These are phyloP conservation scores for Calonectria multiphialidica DNA, from an alignment of 2,329 filamentous ascomycete genomes.

Conservation along the genomic window DNA sequence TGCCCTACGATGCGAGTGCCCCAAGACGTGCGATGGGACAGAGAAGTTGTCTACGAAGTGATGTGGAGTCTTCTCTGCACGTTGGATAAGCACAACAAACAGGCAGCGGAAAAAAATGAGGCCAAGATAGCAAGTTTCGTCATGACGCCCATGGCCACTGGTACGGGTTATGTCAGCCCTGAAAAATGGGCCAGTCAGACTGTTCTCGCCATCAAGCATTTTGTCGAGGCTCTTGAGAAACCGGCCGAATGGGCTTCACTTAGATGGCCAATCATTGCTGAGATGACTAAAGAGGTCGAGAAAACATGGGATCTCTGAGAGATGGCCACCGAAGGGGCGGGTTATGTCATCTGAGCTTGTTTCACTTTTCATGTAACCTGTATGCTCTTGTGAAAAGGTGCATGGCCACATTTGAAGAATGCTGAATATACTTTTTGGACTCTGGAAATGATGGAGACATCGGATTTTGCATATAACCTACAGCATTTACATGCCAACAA, in stretches of 20 bases:
- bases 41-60: conserved; percentile 66
- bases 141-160: conserved; percentile 65
- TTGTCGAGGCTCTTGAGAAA: conserved; percentile 57
- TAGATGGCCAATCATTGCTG: background rate
- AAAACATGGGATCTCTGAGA: background rate
- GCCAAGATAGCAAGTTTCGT: conserved; percentile 55
- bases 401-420: no score
- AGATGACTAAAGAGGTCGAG: background rate
- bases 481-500: no score
- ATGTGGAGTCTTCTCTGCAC: conserved; percentile 63
- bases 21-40: conserved; percentile 57
- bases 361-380: background rate
- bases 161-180: conserved; percentile 57
- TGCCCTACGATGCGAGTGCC: conserved; percentile 68
- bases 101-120: conserved; percentile 16
- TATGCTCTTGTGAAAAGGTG: no score
- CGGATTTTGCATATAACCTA: no score
- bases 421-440: no score
- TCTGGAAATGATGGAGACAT: no score
- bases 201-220: conserved; percentile 64
- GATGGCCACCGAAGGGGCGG: no score
- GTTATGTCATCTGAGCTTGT: background rate
- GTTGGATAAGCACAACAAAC: conserved; percentile 60
- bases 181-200: conserved; percentile 63
- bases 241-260: conserved; percentile 52